These are phyloP conservation scores for Candida chilensis DNA, from an alignment of 805 yeast genomes.

Conservation along the genomic window DNA sequence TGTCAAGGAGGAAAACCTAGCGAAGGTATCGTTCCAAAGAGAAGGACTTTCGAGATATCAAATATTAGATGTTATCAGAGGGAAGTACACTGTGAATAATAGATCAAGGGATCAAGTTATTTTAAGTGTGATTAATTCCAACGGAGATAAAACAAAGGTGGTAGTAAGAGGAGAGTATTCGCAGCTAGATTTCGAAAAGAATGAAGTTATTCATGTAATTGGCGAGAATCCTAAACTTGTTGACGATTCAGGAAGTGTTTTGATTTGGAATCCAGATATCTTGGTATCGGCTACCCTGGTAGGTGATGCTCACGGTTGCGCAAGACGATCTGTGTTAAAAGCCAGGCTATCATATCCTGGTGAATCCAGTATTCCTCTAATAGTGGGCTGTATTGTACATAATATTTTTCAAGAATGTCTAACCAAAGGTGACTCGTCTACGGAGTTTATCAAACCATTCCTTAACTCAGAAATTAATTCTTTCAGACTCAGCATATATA, in stretches of 20 bases:
- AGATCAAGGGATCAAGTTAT: conserved; percentile 36
- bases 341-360: conserved; percentile 54
- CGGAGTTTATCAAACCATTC: conserved; percentile 23
- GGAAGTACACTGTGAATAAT: conserved; percentile 17
- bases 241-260: conserved; percentile 49
- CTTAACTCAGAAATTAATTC: conserved; percentile 30
- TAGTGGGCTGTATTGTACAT: conserved; percentile 82
- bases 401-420: conserved; percentile 59
- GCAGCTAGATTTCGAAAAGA: conserved; percentile 32
- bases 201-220: conserved; percentile 57
- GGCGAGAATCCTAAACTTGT: conserved; percentile 36
- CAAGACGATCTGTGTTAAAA: conserved; percentile 58
- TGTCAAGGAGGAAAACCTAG: conserved; percentile 6
- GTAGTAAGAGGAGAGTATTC: conserved; percentile 58
- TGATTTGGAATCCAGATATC: conserved; percentile 79
- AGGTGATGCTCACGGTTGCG: conserved; percentile 68
- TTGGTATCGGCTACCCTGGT: conserved; percentile 75
- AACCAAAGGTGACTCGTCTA: conserved; percentile 20
- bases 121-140: conserved; percentile 36
- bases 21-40: conserved; percentile 35
- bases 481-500: conserved; percentile 40
- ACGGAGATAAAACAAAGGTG: conserved; percentile 23
- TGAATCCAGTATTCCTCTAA: conserved; percentile 50
- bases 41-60: conserved; percentile 40
- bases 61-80: conserved; percentile 20